phyloP scores from a whole-genome alignment of 306 rosid genomes.

The Hippophae rhamnoides region DNA sequence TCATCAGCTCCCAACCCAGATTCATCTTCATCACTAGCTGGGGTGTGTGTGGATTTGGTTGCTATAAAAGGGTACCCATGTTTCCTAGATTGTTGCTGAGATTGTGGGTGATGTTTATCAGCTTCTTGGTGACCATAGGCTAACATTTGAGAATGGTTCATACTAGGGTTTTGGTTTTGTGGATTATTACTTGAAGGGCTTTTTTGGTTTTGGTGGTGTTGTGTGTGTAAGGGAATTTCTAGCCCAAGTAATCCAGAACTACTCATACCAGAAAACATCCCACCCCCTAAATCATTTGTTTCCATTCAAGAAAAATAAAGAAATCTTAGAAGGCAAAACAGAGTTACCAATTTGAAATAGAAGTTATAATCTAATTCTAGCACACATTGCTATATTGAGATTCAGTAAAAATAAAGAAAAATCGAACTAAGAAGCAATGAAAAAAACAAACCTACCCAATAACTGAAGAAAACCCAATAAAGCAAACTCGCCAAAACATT shows the following conservation, averaged over 20 bases:
- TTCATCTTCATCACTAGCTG: slow-evolving; percentile 70
- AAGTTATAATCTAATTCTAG: neutral
- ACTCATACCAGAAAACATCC: slow-evolving; percentile 45
- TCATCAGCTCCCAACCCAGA: slow-evolving; percentile 40
- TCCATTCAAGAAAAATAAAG: slow-evolving; percentile 39
- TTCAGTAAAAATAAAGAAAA: slow-evolving; percentile 6
- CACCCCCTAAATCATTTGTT: slow-evolving; percentile 41
- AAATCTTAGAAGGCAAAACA: slow-evolving; percentile 1
- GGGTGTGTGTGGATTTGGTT: slow-evolving; percentile 31
- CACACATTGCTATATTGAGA: neutral
- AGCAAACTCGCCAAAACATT: slow-evolving; percentile 10
- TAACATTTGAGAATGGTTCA: slow-evolving; percentile 40
- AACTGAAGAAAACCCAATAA: slow-evolving; percentile 14
- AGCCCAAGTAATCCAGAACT: slow-evolving; percentile 45
- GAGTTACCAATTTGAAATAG: neutral
- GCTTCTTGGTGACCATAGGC: slow-evolving; percentile 40
- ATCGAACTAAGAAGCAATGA: neutral
- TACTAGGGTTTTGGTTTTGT: slow-evolving; percentile 34
- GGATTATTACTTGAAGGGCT: slow-evolving; percentile 7
- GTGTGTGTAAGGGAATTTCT: slow-evolving; percentile 51
- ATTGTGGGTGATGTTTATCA: slow-evolving; percentile 31
- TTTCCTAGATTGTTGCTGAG: slow-evolving; percentile 29
- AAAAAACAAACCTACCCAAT: slow-evolving; percentile 19
- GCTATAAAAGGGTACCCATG: slow-evolving; percentile 26
- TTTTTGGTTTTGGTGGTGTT: slow-evolving; percentile 22